Base-by-base conservation (phyloP, 495 filamentous ascomycete species). In the Aspergillus bertholletiae region DNA sequence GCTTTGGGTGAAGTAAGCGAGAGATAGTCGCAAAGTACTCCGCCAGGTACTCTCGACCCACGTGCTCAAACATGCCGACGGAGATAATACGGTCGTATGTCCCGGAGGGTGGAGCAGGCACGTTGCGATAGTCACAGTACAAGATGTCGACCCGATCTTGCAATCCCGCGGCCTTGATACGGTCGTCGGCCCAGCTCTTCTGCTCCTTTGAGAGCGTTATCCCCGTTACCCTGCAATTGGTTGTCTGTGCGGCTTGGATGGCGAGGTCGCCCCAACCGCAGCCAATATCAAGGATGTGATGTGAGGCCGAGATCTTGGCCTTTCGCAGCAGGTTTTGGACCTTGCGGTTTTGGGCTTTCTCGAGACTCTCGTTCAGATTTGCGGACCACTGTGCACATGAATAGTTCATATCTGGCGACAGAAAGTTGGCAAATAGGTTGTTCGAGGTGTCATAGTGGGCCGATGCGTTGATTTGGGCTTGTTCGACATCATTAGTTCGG, bases 381-480 rank as follows among this genome's bases (percentile, higher is more conserved):
- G 68, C 67, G 23, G 72, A 72, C 84, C 86, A 89, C 45, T 89
- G 86, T 0, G 85, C 83, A 57, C 87, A 88, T 2, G 84, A 88
- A 59, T 89, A 90, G 11, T 86, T 89, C 84, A 90, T 88, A 56
- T 89, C 87, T 5, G 76, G 68, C 1, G 86, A 88, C 22, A 90
- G 73, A 51, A 89, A 89, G 2, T 85, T 82, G 9, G 84, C 77
- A 56, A 90, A 89, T 76, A 89, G 84, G 22, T 81, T 78, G 64
- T 90, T 89, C 58, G 82, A 84, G 51, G 88, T 86, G 64, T 90
- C 86, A 59, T 89, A 89, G 54, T 90, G 87, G 17, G 84, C 81
- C 1, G 76, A 73, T 43, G 85, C 78, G 57, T 89, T 88, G 48
- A 86, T 66, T 13, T 81, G 80, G 2, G 87, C 76, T 49, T 86